Evolutionary conservation across 2,329 filamentous ascomycete genomes (phyloP), one percentile per base, ranked within the genome.

Genomic region (Fusarium sp.): DNA sequence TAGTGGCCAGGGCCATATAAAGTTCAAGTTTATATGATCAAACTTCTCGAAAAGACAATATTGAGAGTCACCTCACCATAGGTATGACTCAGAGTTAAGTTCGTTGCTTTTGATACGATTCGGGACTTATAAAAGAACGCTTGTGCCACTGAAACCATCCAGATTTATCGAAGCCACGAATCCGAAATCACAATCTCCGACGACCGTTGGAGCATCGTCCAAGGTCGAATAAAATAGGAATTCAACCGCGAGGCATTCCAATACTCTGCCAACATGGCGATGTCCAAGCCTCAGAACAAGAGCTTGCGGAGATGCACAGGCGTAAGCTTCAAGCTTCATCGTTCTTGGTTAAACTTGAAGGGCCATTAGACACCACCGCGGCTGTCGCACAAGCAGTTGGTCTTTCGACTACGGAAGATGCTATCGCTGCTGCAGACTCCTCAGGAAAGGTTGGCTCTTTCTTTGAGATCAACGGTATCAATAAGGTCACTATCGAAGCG

Each of bases 271-370:
- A 54, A 33, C 7, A 33, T 29, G 14, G 9, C 8, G 2, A 29
- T 35, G 7, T 20, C 5, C 13, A 46, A 54, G 10, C 11, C 13
- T 47, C 29, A 4, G 14, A 4, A 22, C 25, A 29, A 15, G 27
- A 33, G 18, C 18, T 35, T 5, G 41, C 36, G 1, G 20, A 11
- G 7, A 41, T 29, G 17, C 31, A 62, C 15, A 41, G 33, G 10
- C 29, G 36, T 13, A 62, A 44, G 3, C 58, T 59, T 20, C 41
- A 15, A 15, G 15, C 36, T 17, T n/a, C 38, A 2, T 35, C n/a
- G 4, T 70, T 64, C 11, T 27, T 70, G 15, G 14, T 68, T 1
- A 71, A 59, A 7, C 29, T 72, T 1, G 55, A 71, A 11, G 36
- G 29, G 1, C 59, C 29, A 2, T 17, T 68, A 9, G 12, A 29